A percentile compares a stretch with the other conserved stretches of the same genome.
These are phyloP conservation scores for Volvariella surrecta DNA, from an alignment of 1,284 basidiomycete genomes.

Conservation along the genomic window DNA sequence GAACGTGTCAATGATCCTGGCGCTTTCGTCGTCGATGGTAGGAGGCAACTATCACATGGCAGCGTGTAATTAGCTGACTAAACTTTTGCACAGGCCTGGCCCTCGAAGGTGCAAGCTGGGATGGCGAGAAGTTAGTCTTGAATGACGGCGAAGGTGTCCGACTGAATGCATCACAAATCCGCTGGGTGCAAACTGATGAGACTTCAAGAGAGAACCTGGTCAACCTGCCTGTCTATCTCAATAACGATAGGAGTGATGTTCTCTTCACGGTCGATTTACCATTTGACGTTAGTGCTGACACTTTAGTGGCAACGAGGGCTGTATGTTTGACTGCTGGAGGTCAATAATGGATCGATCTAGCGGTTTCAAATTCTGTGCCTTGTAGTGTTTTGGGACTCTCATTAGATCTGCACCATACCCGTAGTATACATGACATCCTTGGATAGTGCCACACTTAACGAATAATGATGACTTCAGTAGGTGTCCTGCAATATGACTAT, in stretches of 20 bases:
- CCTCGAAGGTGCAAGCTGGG: conserved; percentile 81
- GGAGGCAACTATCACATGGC: conserved; percentile 17
- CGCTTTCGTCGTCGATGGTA: conserved; percentile 83
- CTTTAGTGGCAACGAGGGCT: conserved; percentile 70
- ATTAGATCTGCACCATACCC: no score
- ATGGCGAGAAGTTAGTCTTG: conserved; percentile 54
- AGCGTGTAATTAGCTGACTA: conserved; percentile 6
- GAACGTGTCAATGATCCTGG: conserved; percentile 67
- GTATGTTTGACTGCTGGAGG: conserved; percentile 75
- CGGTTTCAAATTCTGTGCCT: not conserved
- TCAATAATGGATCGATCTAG: conserved; percentile 18
- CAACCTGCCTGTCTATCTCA: conserved; percentile 88
- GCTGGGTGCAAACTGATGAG: conserved; percentile 73
- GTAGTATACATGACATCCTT: no score
- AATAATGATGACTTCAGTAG: no score
- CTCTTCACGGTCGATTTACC: conserved; percentile 81
- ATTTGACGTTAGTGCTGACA: conserved; percentile 56
- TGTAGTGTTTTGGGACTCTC: not conserved
- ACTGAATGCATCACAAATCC: conserved; percentile 72
- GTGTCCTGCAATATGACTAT: not conserved
- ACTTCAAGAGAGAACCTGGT: conserved; percentile 36
- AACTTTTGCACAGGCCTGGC: conserved; percentile 53
- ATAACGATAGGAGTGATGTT: conserved; percentile 83
- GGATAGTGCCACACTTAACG: no score
- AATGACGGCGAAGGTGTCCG: conserved; percentile 78